Conservation (phyloP, 1,284 basidiomycete species). For the Xerocomus minutiporus region DNA sequence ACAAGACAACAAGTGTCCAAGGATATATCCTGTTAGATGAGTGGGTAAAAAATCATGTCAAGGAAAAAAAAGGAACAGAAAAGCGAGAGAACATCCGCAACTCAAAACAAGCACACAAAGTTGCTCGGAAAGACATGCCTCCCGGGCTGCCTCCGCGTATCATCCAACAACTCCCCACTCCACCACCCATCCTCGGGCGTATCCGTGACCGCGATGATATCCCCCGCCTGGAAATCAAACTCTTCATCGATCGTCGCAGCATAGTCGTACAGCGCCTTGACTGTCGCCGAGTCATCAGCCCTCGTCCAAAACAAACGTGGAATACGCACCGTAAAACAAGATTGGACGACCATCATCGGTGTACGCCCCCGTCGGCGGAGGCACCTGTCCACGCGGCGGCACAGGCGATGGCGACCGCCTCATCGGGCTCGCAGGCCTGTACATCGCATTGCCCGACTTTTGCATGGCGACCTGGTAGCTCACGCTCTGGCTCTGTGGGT, state of each 20-base stretch:
- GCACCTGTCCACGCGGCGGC: slow-evolving; percentile 21
- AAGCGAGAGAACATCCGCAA: not conserved
- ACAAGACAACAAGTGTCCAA: not conserved
- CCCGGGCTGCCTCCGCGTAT: slow-evolving; percentile 72
- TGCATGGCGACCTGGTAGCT: slow-evolving; percentile 1
- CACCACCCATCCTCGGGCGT: slow-evolving; percentile 96
- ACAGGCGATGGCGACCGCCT: slow-evolving; percentile 37
- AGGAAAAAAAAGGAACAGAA: not conserved
- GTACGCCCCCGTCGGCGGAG: slow-evolving; percentile 60
- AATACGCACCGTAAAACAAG: slow-evolving; percentile 72
- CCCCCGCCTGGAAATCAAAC: slow-evolving; percentile 87
- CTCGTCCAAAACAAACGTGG: not conserved
- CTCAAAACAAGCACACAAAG: slow-evolving; percentile 72
- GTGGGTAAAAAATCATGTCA: not conserved
- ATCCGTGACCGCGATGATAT: slow-evolving; percentile 88
- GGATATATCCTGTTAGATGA: slow-evolving; percentile 2
- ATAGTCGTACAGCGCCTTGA: slow-evolving; percentile 93
- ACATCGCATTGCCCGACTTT: slow-evolving; percentile 5
- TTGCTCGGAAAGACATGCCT: slow-evolving; percentile 91
- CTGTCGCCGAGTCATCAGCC: slow-evolving; percentile 35
- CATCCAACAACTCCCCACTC: slow-evolving; percentile 83
- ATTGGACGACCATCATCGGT: slow-evolving; percentile 77
- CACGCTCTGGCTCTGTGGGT: slow-evolving; percentile 8
- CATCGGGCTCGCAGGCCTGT: slow-evolving; percentile 24
- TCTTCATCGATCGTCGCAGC: slow-evolving; percentile 82